Conservation (phyloP, 306 rosid species). For the Cicer judaicum region DNA sequence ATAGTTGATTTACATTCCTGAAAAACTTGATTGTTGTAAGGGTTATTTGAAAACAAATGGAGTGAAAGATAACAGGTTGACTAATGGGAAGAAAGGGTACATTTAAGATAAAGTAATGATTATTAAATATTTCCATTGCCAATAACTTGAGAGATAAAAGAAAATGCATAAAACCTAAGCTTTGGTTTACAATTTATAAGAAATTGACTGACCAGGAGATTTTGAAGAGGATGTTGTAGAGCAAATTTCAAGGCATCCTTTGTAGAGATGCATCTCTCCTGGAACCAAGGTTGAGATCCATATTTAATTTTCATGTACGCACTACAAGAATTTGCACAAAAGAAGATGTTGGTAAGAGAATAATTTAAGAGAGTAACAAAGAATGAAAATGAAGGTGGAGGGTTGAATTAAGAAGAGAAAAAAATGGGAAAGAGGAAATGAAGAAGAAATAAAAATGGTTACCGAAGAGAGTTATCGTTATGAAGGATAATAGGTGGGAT, state of each 20-base stretch:
- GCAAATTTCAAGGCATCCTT: slow-evolving; percentile 80
- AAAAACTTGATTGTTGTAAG: slow-evolving; percentile 53
- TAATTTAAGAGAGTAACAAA: neutral
- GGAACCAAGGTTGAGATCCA: slow-evolving; percentile 73
- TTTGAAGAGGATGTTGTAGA: slow-evolving; percentile 63
- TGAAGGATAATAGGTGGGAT: slow-evolving; percentile 60
- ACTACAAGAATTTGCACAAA: slow-evolving; percentile 41
- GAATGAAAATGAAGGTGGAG: slow-evolving; percentile 11
- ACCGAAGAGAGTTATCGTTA: slow-evolving; percentile 65
- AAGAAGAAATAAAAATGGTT: neutral
- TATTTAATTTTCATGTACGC: slow-evolving; percentile 62
- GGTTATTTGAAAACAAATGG: slow-evolving; percentile 23
- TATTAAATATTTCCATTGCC: neutral
- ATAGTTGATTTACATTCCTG: slow-evolving; percentile 68
- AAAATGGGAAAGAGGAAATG: neutral
- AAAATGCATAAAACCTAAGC: neutral
- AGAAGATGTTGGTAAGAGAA: too few relatives aligned
- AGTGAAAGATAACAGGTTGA: neutral
- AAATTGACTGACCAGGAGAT: slow-evolving; percentile 60
- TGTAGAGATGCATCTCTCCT: slow-evolving; percentile 57
- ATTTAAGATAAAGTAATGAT: neutral
- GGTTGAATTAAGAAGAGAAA: neutral
- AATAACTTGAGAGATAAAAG: neutral
- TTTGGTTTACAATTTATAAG: neutral
- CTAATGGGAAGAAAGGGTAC: neutral